phyloP scores from a whole-genome alignment of 768 basidiomycete genomes.

The Fomitopsis serialis region DNA sequence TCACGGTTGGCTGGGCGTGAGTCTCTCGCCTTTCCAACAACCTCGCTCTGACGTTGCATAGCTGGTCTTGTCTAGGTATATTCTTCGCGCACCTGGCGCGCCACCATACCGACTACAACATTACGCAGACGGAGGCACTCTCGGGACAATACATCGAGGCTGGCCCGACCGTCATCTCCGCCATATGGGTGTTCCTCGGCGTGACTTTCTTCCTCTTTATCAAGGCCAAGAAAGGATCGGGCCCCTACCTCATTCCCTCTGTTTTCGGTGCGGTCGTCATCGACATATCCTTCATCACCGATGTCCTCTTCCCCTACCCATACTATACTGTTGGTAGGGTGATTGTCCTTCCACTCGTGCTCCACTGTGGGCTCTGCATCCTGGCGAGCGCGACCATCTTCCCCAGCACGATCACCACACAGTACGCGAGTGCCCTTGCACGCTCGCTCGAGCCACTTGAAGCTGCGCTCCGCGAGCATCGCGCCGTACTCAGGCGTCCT shows the following conservation, averaged over 20 bases:
- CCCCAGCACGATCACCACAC: constrained; percentile 55
- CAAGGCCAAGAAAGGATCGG: constrained; percentile 54
- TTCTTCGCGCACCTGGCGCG: constrained; percentile 57
- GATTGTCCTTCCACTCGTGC: constrained; percentile 50
- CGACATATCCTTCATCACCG: constrained; percentile 58
- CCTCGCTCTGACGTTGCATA: constrained; percentile 18
- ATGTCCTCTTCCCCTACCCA: constrained; percentile 59
- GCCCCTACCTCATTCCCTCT: constrained; percentile 52
- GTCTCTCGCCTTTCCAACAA: background rate
- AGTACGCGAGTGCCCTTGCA: constrained; percentile 47
- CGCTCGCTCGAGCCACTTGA: constrained; percentile 44
- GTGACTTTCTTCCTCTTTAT: constrained; percentile 52
- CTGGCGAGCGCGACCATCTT: constrained; percentile 49
- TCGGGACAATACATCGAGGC: constrained; percentile 54
- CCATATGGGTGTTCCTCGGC: constrained; percentile 60
- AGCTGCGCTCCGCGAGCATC: constrained; percentile 41
- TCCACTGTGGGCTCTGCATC: constrained; percentile 57
- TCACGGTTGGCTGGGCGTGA: constrained; percentile 55
- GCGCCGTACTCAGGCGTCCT: constrained; percentile 36
- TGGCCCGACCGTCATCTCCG: constrained; percentile 52
- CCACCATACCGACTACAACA: constrained; percentile 32
- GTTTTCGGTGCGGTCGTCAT: constrained; percentile 54
- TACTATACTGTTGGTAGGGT: constrained; percentile 53
- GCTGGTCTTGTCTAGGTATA: constrained; percentile 65
- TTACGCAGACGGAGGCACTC: constrained; percentile 33